Evolutionary conservation across 1,139 yeast genomes (phyloP), one percentile per base, ranked within the genome.

Genomic region (Kluyveromyces marxianus): DNA sequence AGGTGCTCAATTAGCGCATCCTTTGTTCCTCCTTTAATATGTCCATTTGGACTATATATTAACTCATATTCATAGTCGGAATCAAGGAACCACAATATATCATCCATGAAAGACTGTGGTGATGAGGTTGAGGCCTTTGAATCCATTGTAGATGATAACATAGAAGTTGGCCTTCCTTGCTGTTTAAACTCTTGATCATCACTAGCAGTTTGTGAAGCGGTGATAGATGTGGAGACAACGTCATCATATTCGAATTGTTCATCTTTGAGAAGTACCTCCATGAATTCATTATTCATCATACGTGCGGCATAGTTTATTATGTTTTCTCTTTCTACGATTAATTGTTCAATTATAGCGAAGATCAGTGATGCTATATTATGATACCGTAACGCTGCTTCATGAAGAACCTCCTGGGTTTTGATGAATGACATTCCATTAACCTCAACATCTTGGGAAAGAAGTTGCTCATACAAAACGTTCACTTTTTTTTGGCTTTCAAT

Each of bases 1-100:
- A 92, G 71, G 62, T 86, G 89, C 44, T 92, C 86, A 8, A 92
- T 75, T 46, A 92, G 68, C 0, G 96, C 96, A 45, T 77, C 81
- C 48, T 80, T 76, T 0, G 95, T 81, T 4, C 97, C 97, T 40
- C 97, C 97, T 59, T 84, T 83, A 43, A 90, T 75, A 44, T 74
- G 73, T 2, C 92, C 94, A 51, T 81, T 81, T 36, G 79, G 69
- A 55, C 89, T 95, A 55, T 80, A 80, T 27, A 87, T 70, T 48
- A 90, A 69, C 50, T 81, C 86, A 51, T 71, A 78, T 52, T 86
- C 95, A 46, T 81, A 81, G 54, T 87, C 95, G 30, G 88, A 81
- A 51, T 79, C 87, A 56, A 89, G 68, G 60, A 74, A 88, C 96
- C 96, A 89, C 1, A 95, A 94, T 2, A 71, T 63, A 52, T 77